These are phyloP conservation scores for Selaginella moellendorffii DNA, from an alignment of 75 land plant species.

Conservation along the genomic window DNA sequence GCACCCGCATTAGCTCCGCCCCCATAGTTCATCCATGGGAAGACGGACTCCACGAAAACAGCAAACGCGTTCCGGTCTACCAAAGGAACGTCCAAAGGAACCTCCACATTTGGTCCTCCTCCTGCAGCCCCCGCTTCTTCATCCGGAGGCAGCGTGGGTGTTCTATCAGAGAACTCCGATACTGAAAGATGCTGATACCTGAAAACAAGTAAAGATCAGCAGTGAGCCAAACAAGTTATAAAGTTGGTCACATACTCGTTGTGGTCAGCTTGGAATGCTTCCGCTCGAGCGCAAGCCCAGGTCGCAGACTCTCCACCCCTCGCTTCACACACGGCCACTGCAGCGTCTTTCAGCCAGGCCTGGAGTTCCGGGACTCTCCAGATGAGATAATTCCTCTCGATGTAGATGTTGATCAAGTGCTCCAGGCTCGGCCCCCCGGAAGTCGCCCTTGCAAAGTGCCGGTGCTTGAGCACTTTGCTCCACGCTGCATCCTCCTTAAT, in stretches of 20 bases:
- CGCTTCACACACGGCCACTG: conserved; percentile 36
- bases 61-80: conserved; percentile 31
- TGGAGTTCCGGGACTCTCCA: conserved; percentile 93
- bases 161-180: conserved; percentile 70
- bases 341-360: conserved; percentile 45
- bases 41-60: conserved; percentile 47
- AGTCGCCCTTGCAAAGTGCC: conserved; percentile 45
- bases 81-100: conserved; percentile 10
- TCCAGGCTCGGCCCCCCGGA: conserved; percentile 72
- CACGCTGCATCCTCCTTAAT: conserved; percentile 67
- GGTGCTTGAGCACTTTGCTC: conserved; percentile 48
- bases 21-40: conserved; percentile 74
- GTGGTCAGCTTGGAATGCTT: conserved; percentile 66
- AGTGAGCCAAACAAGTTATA: background rate
- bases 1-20: conserved; percentile 11
- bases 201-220: background rate
- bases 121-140: conserved; percentile 20
- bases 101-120: conserved; percentile 10
- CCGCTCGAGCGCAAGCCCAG: conserved; percentile 89
- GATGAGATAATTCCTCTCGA: conserved; percentile 60
- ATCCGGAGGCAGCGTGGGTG: conserved; percentile 75
- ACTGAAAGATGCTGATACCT: conserved; percentile 73
- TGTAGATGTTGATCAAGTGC: conserved; percentile 68
- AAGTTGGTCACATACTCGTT: conserved; percentile 59
- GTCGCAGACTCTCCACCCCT: conserved; percentile 49